Evolutionary conservation across 768 basidiomycete genomes (phyloP).

Genomic region (Terana coerulea): DNA sequence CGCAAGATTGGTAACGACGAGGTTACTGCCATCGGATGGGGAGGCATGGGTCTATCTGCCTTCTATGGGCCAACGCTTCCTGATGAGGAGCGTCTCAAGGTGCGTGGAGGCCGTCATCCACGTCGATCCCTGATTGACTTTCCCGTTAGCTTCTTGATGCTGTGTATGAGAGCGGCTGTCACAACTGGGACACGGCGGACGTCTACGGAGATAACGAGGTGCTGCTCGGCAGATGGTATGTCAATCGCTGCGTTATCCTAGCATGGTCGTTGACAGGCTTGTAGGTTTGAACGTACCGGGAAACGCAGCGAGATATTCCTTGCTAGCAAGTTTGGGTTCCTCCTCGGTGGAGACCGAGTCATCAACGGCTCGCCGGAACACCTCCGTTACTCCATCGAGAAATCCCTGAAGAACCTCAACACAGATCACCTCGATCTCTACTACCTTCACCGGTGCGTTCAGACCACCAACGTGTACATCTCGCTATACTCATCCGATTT

Average conservation of each 20-base stretch:
- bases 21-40: conserved; percentile 56
- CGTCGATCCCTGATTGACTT: conserved; percentile 17
- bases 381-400: conserved; percentile 33
- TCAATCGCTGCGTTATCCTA: conserved; percentile 10
- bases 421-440: conserved; percentile 36
- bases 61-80: conserved; percentile 41
- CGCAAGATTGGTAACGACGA: conserved; percentile 42
- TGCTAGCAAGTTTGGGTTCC: conserved; percentile 53
- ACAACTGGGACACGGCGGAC: conserved; percentile 46
- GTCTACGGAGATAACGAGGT: conserved; percentile 41
- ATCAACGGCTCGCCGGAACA: conserved; percentile 39
- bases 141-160: conserved; percentile 38
- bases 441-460: conserved; percentile 33
- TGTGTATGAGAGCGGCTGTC: conserved; percentile 37
- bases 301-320: conserved; percentile 53
- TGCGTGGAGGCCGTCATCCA: conserved; percentile 16
- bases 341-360: conserved; percentile 19
- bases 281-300: conserved; percentile 49
- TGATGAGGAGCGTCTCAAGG: conserved; percentile 62
- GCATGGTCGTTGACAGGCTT: not conserved
- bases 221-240: conserved; percentile 42
- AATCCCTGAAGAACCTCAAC: conserved; percentile 35
- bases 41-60: conserved; percentile 54
- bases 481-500: not conserved
- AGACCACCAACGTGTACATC: no score